Percentiles rank a stretch among this genome's conserved stretches.
These are phyloP conservation scores for Saccharum hybrid DNA, from an alignment of 202 grass and related monocot genomes.

Conservation along the genomic window DNA sequence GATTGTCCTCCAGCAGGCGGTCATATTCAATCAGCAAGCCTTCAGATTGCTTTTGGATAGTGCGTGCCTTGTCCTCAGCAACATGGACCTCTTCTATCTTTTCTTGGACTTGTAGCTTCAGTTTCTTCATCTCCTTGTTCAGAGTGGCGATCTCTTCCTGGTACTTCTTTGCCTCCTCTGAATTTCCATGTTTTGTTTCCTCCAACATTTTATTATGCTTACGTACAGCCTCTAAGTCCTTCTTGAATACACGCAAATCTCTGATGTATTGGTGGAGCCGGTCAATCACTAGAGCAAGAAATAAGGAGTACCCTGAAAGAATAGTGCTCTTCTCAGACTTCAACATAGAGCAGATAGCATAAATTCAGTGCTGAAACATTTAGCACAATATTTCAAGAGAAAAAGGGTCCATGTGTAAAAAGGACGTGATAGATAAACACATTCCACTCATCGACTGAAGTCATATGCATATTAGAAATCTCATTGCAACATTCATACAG, in stretches of 20 bases:
- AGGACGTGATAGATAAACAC: not conserved
- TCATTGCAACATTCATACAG: not conserved
- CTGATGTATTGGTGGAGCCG: constrained; percentile 83
- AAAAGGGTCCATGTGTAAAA: not conserved
- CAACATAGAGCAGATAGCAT: not conserved
- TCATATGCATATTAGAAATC: not conserved
- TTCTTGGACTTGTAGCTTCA: constrained; percentile 69
- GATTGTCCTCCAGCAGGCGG: constrained; percentile 73
- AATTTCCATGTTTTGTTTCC: constrained; percentile 61
- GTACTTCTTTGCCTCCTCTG: constrained; percentile 46
- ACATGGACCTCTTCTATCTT: constrained; percentile 59
- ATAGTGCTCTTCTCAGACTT: constrained; percentile 24
- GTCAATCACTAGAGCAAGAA: constrained; percentile 77
- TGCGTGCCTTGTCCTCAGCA: constrained; percentile 52
- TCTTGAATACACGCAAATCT: constrained; percentile 64
- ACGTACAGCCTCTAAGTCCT: constrained; percentile 58
- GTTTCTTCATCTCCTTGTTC: constrained; percentile 67
- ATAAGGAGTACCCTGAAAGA: constrained; percentile 73
- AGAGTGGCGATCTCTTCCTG: constrained; percentile 60
- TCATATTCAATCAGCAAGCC: constrained; percentile 78
- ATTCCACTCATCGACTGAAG: not conserved
- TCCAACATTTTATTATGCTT: constrained; percentile 76
- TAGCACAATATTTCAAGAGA: not conserved
- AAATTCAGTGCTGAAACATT: not conserved
- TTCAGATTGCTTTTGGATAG: constrained; percentile 77